Conservation (phyloP, 805 yeast species). For the Saccharomycopsis amapae region DNA sequence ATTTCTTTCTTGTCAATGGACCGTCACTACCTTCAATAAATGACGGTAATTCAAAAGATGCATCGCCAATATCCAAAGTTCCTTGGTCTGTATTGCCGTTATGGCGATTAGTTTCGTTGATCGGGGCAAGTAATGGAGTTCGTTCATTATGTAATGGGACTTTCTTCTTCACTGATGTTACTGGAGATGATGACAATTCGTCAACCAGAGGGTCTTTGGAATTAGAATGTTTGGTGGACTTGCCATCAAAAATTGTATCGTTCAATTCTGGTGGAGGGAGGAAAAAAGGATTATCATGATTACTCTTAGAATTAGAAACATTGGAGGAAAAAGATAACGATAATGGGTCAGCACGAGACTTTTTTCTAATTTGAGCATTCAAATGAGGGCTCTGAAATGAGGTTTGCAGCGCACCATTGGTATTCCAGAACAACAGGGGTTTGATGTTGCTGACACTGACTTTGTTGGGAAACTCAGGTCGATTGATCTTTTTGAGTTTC, state of each 20-base stretch:
- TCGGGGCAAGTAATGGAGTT: conserved; percentile 20
- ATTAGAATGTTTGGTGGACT: neutral
- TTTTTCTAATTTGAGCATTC: neutral
- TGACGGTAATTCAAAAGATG: neutral
- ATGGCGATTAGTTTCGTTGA: neutral
- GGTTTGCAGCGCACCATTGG: neutral
- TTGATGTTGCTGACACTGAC: too few species aligned
- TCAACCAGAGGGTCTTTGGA: neutral
- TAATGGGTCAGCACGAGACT: neutral
- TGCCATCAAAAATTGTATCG: neutral
- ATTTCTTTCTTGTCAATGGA: conserved; percentile 22
- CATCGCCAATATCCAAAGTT: neutral
- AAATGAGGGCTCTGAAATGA: neutral
- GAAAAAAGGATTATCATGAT: neutral
- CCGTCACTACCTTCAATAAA: neutral
- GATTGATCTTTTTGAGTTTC: conserved; percentile 36
- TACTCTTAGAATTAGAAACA: neutral
- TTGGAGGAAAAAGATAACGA: neutral
- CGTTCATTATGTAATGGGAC: conserved; percentile 7
- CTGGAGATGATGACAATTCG: neutral
- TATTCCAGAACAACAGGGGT: too few species aligned
- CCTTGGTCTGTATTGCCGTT: too few species aligned
- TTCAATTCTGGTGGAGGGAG: neutral
- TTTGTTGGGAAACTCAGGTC: conserved; percentile 18
- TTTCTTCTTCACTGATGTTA: neutral